phyloP scores from a whole-genome alignment of 768 basidiomycete genomes.

The Amanita pallidorosea region DNA sequence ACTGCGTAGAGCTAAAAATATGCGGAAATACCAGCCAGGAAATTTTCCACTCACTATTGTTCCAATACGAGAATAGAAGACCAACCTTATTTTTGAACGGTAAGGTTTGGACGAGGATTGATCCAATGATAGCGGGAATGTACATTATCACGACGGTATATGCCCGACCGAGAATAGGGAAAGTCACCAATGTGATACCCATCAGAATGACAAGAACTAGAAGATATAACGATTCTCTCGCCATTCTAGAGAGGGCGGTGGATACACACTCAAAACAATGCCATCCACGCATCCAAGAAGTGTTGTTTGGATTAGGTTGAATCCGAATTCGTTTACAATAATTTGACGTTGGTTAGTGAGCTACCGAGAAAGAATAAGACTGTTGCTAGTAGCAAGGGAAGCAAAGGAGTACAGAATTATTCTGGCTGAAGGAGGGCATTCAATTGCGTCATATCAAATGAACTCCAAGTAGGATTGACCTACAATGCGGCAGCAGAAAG shows the following conservation, averaged over 20 bases:
- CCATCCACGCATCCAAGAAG: conserved; percentile 71
- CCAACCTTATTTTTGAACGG: conserved; percentile 58
- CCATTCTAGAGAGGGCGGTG: not conserved
- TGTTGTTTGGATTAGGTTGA: conserved; percentile 54
- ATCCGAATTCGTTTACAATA: conserved; percentile 64
- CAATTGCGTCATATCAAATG: not conserved
- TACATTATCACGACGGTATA: conserved; percentile 56
- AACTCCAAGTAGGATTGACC: conserved; percentile 9
- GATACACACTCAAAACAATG: conserved; percentile 53
- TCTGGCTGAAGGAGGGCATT: conserved; percentile 36
- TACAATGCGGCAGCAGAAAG: conserved; percentile 53
- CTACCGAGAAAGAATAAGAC: conserved; percentile 20
- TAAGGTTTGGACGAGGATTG: conserved; percentile 56
- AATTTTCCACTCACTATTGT: conserved; percentile 41
- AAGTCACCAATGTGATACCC: conserved; percentile 43
- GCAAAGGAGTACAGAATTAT: conserved; percentile 47
- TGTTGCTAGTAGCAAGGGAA: conserved; percentile 3
- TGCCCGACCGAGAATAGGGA: conserved; percentile 51
- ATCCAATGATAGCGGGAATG: conserved; percentile 58
- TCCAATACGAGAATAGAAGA: conserved; percentile 66
- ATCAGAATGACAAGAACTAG: conserved; percentile 33
- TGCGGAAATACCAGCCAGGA: no score
- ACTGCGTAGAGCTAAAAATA: conserved; percentile 27
- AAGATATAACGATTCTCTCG: not conserved
- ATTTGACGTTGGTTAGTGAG: conserved; percentile 70